A percentile compares a stretch with the other conserved stretches of the same genome.
Conservation (phyloP, 2,329 filamentous ascomycete species). For the Ophiosphaerella narmari region DNA sequence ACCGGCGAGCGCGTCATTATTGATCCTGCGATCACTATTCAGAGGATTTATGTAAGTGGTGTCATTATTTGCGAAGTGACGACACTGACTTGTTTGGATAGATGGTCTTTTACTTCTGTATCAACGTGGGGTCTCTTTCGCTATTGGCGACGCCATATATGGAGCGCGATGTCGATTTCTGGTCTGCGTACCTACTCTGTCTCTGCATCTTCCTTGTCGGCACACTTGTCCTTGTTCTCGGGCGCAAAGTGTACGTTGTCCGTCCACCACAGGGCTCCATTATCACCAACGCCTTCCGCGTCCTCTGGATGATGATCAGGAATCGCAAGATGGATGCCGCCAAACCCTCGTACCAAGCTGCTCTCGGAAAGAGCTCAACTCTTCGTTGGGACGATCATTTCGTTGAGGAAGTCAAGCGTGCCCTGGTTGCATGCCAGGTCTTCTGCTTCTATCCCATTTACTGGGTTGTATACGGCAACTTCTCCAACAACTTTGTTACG, state of each 20-base stretch:
- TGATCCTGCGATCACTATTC: constrained; percentile 54
- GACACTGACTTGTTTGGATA: too few species aligned
- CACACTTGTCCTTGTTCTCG: constrained; percentile 56
- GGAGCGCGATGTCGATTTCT: constrained; percentile 72
- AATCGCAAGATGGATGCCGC: constrained; percentile 63
- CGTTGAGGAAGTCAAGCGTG: constrained; percentile 72
- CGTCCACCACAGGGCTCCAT: constrained; percentile 46
- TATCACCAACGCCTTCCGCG: constrained; percentile 58
- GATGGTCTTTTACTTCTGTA: constrained; percentile 72
- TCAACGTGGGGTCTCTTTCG: constrained; percentile 73
- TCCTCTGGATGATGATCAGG: constrained; percentile 62
- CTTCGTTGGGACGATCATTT: constrained; percentile 71
- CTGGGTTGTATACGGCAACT: constrained; percentile 51
- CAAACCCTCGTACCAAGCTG: constrained; percentile 68
- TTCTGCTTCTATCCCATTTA: constrained; percentile 59
- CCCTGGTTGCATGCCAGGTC: constrained; percentile 69
- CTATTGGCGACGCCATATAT: constrained; percentile 71
- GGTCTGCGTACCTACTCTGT: constrained; percentile 68
- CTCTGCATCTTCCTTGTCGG: constrained; percentile 70
- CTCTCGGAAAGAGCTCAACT: constrained; percentile 52
- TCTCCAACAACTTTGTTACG: constrained; percentile 53
- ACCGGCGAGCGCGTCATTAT: constrained; percentile 53
- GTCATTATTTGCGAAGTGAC: too few species aligned
- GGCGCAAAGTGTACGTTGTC: constrained; percentile 45
- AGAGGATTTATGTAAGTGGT: constrained; percentile 48